Evolutionary conservation across 345 rosid species (phyloP).

Genomic region (Mallotus nudiflorus): DNA sequence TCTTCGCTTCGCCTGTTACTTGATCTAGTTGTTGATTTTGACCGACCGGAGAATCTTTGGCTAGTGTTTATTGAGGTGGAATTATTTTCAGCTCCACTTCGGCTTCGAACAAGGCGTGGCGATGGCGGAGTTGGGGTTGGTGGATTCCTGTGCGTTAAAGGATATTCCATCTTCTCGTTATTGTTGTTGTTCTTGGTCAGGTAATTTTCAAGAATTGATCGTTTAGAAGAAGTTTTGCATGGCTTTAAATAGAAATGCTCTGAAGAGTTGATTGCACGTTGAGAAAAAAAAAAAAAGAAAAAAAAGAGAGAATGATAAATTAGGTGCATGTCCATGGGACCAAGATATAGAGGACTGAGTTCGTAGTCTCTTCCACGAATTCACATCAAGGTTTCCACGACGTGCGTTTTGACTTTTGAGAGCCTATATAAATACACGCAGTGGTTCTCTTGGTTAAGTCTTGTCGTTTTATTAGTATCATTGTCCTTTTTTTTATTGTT

Average conservation of each 20-base stretch:
- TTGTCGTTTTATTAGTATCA: no score
- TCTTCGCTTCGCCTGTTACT: constrained; percentile 20
- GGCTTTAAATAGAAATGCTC: background rate
- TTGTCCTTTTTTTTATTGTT: background rate
- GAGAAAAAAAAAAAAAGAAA: background rate
- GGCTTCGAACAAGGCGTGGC: constrained; percentile 38
- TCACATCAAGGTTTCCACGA: constrained; percentile 10
- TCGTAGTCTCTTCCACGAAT: background rate
- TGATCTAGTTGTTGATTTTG: constrained; percentile 46
- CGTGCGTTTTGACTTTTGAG: background rate
- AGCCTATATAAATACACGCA: no score
- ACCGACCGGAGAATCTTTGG: constrained; percentile 31
- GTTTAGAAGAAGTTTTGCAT: no score
- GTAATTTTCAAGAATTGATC: no score
- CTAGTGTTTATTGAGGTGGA: constrained; percentile 5
- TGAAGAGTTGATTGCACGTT: constrained; percentile 17
- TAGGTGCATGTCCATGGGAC: background rate
- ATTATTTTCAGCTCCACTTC: constrained; percentile 43
- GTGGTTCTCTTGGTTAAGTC: no score
- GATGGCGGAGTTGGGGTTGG: constrained; percentile 10
- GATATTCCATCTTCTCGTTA: constrained; percentile 27
- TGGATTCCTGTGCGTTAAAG: constrained; percentile 18
- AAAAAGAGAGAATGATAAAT: no score
- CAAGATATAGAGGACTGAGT: background rate
- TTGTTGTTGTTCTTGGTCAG: background rate